Evolutionary conservation across 139 green algal genomes (phyloP).

Genomic region (Picochlorum sp.): DNA sequence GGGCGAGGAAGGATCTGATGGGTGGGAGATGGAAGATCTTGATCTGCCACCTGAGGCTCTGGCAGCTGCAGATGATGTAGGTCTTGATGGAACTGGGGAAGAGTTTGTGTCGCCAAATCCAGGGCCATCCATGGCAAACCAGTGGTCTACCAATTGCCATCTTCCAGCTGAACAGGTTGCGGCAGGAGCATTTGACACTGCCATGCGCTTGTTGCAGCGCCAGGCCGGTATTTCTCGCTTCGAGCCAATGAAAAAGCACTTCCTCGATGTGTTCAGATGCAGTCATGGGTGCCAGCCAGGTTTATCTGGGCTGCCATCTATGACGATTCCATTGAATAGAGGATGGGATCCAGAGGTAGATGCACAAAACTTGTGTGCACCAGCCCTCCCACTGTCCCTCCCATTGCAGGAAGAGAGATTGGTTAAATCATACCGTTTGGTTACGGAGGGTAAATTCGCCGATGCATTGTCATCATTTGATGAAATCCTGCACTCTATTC

Average conservation of each 20-base stretch:
- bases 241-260: slow-evolving; percentile 73
- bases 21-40: slow-evolving; percentile 96
- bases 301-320: slow-evolving; percentile 46
- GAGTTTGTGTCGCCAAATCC: slow-evolving; percentile 70
- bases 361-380: slow-evolving; percentile 47
- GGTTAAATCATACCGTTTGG: slow-evolving; percentile 76
- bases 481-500: slow-evolving; percentile 77
- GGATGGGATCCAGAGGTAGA: slow-evolving; percentile 50
- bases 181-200: slow-evolving; percentile 76
- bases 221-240: slow-evolving; percentile 90
- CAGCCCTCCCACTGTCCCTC: slow-evolving; percentile 70
- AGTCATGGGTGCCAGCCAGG: slow-evolving; percentile 56
- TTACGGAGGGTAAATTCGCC: slow-evolving; percentile 97
- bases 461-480: slow-evolving; percentile 82
- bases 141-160: slow-evolving; percentile 75
- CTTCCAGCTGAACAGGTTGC: slow-evolving; percentile 75
- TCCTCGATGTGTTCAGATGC: slow-evolving; percentile 75
- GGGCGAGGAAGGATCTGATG: slow-evolving; percentile 58
- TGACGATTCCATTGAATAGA: slow-evolving; percentile 64
- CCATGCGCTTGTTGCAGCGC: slow-evolving; percentile 79
- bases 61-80: slow-evolving; percentile 6
- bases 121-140: slow-evolving; percentile 60
- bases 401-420: slow-evolving; percentile 53
- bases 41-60: slow-evolving; percentile 53
- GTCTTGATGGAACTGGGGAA: not conserved